A percentile compares a stretch with the other conserved stretches of the same genome.
These are phyloP conservation scores for Fusarium protoensiforme DNA, from an alignment of 2,329 filamentous ascomycete species.

Conservation along the genomic window DNA sequence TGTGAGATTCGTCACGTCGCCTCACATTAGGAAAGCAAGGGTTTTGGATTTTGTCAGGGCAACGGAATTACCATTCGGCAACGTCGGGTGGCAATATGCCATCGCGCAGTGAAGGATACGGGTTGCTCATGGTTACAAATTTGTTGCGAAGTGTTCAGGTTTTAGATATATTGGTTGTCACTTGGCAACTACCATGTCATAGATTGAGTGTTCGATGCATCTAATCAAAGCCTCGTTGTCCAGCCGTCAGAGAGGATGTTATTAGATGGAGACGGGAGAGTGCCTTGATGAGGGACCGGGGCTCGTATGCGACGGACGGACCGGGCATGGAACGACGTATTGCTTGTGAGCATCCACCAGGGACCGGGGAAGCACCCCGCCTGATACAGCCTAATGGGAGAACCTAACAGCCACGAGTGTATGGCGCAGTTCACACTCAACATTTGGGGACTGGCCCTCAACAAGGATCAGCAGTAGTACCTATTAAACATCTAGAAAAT, in stretches of 20 bases:
- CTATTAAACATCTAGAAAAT: not conserved
- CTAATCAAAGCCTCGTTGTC: not conserved
- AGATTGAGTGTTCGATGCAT: not conserved
- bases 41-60: slow-evolving; percentile 33
- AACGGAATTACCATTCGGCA: slow-evolving; percentile 3
- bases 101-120: not conserved
- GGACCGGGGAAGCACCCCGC: too few relatives aligned
- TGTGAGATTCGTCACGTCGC: slow-evolving; percentile 12
- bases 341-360: too few relatives aligned
- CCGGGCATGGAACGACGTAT: not conserved
- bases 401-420: too few relatives aligned
- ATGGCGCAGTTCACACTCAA: too few relatives aligned
- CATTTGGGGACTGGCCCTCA: not conserved
- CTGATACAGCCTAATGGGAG: too few relatives aligned
- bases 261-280: not conserved
- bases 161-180: not conserved
- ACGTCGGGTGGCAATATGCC: slow-evolving; percentile 4
- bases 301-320: not conserved
- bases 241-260: not conserved
- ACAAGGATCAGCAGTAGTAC: not conserved
- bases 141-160: not conserved
- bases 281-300: not conserved
- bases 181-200: not conserved
- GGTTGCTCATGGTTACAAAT: not conserved
- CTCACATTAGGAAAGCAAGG: slow-evolving; percentile 11